These are phyloP conservation scores for Metschnikowia sp. DNA, from an alignment of 805 yeast genomes.

Conservation along the genomic window DNA sequence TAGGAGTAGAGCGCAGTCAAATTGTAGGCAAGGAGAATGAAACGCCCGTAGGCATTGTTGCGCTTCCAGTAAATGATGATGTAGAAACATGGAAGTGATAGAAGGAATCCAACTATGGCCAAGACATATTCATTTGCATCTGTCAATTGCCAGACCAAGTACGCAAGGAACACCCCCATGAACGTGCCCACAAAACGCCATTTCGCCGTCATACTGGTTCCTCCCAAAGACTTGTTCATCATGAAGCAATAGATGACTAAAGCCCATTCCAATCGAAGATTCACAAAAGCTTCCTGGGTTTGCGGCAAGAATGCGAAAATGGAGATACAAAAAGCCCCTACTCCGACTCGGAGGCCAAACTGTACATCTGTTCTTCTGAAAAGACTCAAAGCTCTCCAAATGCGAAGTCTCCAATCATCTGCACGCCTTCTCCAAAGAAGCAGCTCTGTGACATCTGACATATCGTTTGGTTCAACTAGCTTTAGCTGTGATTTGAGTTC, in stretches of 20 bases:
- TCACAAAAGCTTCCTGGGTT: conserved; percentile 51
- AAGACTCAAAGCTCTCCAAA: conserved; percentile 51
- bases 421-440: not conserved
- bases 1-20: conserved; percentile 75
- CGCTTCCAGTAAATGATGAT: conserved; percentile 67
- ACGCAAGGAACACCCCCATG: conserved; percentile 65
- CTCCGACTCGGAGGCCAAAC: conserved; percentile 74
- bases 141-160: conserved; percentile 52
- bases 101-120: conserved; percentile 45
- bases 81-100: conserved; percentile 47
- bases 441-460: not conserved
- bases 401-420: conserved; percentile 11
- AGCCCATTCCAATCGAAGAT: conserved; percentile 84
- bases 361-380: conserved; percentile 67
- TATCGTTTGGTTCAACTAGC: not conserved
- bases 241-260: conserved; percentile 76
- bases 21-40: conserved; percentile 71
- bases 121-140: conserved; percentile 54
- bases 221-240: conserved; percentile 83
- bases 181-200: conserved; percentile 75
- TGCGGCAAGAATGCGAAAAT: conserved; percentile 61
- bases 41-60: conserved; percentile 63
- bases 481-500: conserved; percentile 17
- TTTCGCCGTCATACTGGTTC: conserved; percentile 74
- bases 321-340: conserved; percentile 68